Conservation (phyloP, 441 rosid species). For the Gossypium laxum region DNA sequence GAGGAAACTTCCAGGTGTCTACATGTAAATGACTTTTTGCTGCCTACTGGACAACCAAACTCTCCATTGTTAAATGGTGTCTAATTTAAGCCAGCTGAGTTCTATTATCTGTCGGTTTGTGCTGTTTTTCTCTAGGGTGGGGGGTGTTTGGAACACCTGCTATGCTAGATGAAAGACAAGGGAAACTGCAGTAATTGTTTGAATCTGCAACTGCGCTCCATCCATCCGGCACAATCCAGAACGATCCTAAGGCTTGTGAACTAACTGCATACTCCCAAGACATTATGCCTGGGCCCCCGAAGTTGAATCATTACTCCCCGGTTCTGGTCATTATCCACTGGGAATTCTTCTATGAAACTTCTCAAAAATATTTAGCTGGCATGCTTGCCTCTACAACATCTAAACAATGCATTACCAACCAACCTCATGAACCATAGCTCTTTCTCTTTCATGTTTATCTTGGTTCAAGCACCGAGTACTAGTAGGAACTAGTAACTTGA, state of each 20-base stretch:
- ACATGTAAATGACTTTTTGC: neutral
- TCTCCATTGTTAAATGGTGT: neutral
- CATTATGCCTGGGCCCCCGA: neutral
- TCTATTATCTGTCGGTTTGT: neutral
- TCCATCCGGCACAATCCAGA: neutral
- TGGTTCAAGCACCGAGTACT: neutral
- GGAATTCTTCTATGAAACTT: neutral
- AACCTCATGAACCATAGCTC: neutral
- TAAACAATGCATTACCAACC: neutral
- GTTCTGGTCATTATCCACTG: neutral
- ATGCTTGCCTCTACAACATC: neutral
- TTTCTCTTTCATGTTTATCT: neutral
- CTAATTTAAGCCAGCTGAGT: neutral
- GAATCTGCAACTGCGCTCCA: neutral
- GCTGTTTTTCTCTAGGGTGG: neutral
- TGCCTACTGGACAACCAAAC: neutral
- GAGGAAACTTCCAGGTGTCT: neutral
- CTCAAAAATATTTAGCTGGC: neutral
- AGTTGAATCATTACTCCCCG: neutral
- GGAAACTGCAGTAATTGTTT: slow-evolving; percentile 7
- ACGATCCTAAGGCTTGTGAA: too few relatives aligned
- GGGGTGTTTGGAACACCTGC: neutral
- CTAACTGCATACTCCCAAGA: neutral
- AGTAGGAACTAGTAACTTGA: too few relatives aligned
- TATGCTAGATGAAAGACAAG: neutral